phyloP scores from a whole-genome alignment of 352 stramenopile genomes.

The Aphanomyces astaci region DNA sequence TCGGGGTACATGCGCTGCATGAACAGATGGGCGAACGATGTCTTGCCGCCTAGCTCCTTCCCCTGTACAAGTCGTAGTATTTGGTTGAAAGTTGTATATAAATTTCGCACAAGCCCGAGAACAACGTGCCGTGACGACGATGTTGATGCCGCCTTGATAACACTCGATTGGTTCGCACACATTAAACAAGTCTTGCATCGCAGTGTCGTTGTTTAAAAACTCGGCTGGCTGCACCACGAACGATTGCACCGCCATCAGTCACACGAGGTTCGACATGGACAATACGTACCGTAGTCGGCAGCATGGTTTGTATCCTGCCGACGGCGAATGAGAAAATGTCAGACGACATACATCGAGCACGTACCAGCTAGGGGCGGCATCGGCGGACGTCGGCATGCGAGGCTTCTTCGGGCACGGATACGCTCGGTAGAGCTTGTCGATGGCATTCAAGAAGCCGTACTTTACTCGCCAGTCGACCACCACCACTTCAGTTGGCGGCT shows the following conservation, averaged over 20 bases:
- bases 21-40: slow-evolving; percentile 41
- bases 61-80: slow-evolving; percentile 29
- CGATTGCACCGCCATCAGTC: too few relatives aligned
- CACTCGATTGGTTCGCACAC: slow-evolving; percentile 20
- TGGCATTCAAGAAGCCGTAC: slow-evolving; percentile 51
- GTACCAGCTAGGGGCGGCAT: slow-evolving; percentile 38
- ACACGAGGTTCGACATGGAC: too few relatives aligned
- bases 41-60: slow-evolving; percentile 40
- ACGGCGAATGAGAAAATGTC: too few relatives aligned
- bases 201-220: slow-evolving; percentile 44
- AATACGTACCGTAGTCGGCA: slow-evolving; percentile 32
- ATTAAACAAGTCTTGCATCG: slow-evolving; percentile 27
- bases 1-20: slow-evolving; percentile 26
- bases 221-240: slow-evolving; percentile 20
- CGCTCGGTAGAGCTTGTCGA: slow-evolving; percentile 46
- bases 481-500: neutral
- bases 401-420: slow-evolving; percentile 36
- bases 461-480: slow-evolving; percentile 39
- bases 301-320: slow-evolving; percentile 3
- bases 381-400: slow-evolving; percentile 30
- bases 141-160: slow-evolving; percentile 35
- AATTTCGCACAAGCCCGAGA: too few relatives aligned
- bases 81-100: neutral
- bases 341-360: neutral
- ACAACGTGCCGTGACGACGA: slow-evolving; percentile 55